Percentiles rank a stretch among this genome's conserved stretches.
Evolutionary conservation across 371 early-diverging fungal species (phyloP).

Genomic region (Syncephalastrum monosporum): DNA sequence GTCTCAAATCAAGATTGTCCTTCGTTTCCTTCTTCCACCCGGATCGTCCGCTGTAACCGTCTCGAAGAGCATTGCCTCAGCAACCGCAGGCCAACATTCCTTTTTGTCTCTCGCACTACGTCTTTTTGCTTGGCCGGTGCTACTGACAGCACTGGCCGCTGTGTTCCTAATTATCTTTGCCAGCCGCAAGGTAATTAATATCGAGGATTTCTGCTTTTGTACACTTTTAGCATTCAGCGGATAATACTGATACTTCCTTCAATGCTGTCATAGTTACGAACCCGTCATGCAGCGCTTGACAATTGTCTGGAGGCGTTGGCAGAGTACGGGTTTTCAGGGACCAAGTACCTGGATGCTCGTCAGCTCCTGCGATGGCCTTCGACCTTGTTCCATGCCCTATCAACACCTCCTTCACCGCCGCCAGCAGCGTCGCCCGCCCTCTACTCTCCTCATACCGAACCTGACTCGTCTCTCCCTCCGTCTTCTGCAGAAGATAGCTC

Average conservation of each 20-base stretch:
- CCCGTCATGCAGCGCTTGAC: background rate
- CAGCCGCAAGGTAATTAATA: too few species aligned
- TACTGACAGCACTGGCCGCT: background rate
- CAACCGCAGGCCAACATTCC: conserved; percentile 2
- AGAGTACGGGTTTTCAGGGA: conserved; percentile 8
- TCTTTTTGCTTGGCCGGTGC: conserved; percentile 7
- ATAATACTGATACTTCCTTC: too few species aligned
- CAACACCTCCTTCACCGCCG: too few species aligned
- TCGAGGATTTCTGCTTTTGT: too few species aligned
- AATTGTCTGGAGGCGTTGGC: conserved; percentile 7
- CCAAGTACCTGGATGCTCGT: conserved; percentile 7
- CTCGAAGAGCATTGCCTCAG: background rate
- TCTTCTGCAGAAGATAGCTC: too few species aligned
- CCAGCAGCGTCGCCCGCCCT: background rate
- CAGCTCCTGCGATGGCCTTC: background rate
- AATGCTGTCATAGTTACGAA: too few species aligned
- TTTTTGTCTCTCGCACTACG: conserved; percentile 2
- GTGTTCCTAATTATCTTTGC: too few species aligned
- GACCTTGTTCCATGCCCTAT: too few species aligned
- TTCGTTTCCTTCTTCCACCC: conserved; percentile 2
- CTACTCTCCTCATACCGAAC: background rate
- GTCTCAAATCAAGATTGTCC: conserved; percentile 11
- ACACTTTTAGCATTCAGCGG: too few species aligned
- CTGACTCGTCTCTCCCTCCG: too few species aligned
- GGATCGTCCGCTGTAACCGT: too few species aligned